phyloP scores from a whole-genome alignment of 2,329 filamentous ascomycete species.

The Fusarium tricinctum region DNA sequence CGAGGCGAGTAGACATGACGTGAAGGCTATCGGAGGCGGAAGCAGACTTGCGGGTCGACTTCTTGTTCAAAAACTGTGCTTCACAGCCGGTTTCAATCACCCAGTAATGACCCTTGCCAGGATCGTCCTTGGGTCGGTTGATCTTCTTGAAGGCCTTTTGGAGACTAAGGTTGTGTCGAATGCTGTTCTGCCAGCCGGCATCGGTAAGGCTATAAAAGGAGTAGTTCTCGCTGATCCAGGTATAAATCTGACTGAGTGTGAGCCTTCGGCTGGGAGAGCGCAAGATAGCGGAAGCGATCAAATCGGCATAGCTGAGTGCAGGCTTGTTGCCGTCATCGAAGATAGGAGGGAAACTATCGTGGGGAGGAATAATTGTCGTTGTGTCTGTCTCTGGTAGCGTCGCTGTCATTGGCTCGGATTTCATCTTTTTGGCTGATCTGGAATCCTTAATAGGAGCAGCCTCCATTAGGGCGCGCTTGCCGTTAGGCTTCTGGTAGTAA shows the following conservation, averaged over 20 bases:
- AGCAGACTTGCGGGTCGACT: constrained; percentile 73
- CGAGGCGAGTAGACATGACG: constrained; percentile 70
- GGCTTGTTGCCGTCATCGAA: constrained; percentile 92
- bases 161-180: constrained; percentile 95
- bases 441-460: constrained; percentile 79
- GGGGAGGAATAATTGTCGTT: constrained; percentile 68
- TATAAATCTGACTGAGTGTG: constrained; percentile 96
- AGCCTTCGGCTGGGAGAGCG: constrained; percentile 85
- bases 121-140: constrained; percentile 95
- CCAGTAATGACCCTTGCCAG: constrained; percentile 98
- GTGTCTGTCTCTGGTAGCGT: constrained; percentile 7
- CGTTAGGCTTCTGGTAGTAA: constrained; percentile 66
- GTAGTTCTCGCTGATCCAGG: constrained; percentile 98
- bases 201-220: constrained; percentile 88
- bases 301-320: constrained; percentile 89
- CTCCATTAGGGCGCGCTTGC: constrained; percentile 77
- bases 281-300: constrained; percentile 97
- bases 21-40: constrained; percentile 70
- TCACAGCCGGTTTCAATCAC: constrained; percentile 92
- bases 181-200: constrained; percentile 98
- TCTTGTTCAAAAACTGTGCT: constrained; percentile 89
- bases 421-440: constrained; percentile 76
- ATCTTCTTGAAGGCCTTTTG: constrained; percentile 98
- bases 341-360: constrained; percentile 84
- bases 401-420: constrained; percentile 62